Conservation (phyloP, 345 rosid species). For the Pseudoturritis turrita region DNA sequence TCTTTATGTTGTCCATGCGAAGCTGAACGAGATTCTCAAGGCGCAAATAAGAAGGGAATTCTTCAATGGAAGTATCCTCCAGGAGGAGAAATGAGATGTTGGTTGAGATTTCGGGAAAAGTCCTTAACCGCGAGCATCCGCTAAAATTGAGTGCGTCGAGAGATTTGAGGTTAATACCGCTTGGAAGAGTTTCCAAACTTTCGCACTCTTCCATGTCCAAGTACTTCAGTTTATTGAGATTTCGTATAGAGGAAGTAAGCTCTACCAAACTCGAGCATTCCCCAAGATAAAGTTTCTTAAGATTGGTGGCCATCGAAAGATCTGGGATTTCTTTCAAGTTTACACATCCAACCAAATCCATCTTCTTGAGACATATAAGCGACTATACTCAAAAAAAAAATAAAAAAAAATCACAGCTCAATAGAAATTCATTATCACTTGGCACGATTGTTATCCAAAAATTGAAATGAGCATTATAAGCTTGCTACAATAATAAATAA, state of each 20-base stretch:
- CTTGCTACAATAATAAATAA: background rate
- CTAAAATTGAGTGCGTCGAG: background rate
- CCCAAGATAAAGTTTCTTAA: background rate
- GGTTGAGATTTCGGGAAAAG: background rate
- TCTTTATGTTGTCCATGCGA: background rate
- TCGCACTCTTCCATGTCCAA: background rate
- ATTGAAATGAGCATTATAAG: background rate
- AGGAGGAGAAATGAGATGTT: background rate
- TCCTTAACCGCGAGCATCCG: background rate
- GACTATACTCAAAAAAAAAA: slow-evolving; percentile 1
- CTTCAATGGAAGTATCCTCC: background rate
- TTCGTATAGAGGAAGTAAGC: background rate
- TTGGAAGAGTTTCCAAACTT: background rate
- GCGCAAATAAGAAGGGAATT: background rate
- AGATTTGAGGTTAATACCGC: background rate
- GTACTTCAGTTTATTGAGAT: background rate
- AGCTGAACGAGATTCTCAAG: background rate
- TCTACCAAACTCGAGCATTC: background rate
- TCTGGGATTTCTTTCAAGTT: too few relatives aligned
- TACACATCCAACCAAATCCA: background rate
- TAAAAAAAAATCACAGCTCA: background rate
- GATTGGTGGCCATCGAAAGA: background rate
- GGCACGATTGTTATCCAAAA: background rate
- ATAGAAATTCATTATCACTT: background rate
- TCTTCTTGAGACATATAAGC: background rate